phyloP scores from a whole-genome alignment of 208 protist genomes.

The Naegleria lovaniensis region DNA sequence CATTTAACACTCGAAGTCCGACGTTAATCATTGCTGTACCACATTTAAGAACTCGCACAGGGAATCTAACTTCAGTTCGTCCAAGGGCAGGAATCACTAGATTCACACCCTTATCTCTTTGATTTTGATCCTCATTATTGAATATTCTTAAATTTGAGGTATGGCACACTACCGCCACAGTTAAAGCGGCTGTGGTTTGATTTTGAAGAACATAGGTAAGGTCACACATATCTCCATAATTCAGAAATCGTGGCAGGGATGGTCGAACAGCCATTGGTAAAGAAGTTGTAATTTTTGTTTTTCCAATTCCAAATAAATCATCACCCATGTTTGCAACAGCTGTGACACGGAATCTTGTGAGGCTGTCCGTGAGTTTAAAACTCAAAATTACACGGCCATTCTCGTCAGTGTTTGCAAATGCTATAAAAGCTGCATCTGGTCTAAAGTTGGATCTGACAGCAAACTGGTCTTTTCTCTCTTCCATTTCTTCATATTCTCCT shows the following conservation, averaged over 20 bases:
- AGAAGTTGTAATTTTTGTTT: neutral
- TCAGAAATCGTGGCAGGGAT: conserved; percentile 33
- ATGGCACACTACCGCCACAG: conserved; percentile 3
- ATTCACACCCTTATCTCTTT: neutral
- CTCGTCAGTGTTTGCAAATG: neutral
- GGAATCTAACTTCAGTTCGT: neutral
- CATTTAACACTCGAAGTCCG: neutral
- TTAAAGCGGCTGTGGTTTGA: conserved; percentile 3
- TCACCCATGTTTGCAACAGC: neutral
- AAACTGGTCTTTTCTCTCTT: neutral
- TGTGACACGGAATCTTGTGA: conserved; percentile 29
- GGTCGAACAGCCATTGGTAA: conserved; percentile 32
- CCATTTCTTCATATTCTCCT: neutral
- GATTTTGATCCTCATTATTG: neutral
- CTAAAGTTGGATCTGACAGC: neutral
- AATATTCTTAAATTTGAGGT: conserved; percentile 11
- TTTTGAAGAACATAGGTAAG: conserved; percentile 34
- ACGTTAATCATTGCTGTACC: neutral
- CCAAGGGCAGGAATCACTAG: neutral
- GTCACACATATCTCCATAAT: conserved; percentile 25
- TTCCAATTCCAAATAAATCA: conserved; percentile 27
- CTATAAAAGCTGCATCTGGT: neutral
- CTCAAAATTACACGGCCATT: neutral
- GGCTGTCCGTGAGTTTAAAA: conserved; percentile 32
- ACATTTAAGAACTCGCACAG: neutral